Percentiles rank a stretch among this genome's conserved stretches.
Evolutionary conservation across 2,329 filamentous ascomycete species (phyloP).

Genomic region (Trichoderma hamatum): DNA sequence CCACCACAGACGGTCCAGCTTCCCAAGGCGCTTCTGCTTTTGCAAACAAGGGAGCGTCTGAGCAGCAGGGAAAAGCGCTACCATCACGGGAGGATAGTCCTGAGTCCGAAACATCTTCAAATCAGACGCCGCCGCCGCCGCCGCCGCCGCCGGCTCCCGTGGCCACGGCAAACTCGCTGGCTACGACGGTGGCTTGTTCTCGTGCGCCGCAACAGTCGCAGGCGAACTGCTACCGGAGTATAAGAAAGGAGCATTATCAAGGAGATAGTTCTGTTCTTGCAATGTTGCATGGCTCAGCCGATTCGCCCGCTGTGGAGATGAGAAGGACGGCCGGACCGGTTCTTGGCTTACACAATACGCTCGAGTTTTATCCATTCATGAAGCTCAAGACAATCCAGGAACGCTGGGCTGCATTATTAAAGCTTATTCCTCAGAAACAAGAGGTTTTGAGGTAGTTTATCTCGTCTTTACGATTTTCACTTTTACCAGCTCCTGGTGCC

Average conservation of each 20-base stretch:
- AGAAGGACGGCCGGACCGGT: conserved; percentile 15
- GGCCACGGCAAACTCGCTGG: neutral
- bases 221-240: neutral
- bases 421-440: conserved; percentile 13
- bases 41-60: neutral
- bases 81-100: neutral
- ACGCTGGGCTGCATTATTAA: conserved; percentile 6
- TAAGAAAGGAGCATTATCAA: conserved; percentile 6
- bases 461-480: neutral
- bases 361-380: conserved; percentile 23
- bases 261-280: conserved; percentile 20
- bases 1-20: neutral
- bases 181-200: neutral
- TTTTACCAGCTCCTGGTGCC: too few relatives aligned
- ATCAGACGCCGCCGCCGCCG: neutral
- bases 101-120: neutral
- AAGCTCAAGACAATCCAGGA: conserved; percentile 23
- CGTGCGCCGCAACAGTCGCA: neutral
- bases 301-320: conserved; percentile 17
- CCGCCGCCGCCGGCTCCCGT: neutral
- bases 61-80: neutral
- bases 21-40: neutral
- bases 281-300: conserved; percentile 4
- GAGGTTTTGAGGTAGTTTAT: conserved; percentile 13
- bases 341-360: conserved; percentile 21